phyloP scores from a whole-genome alignment of 169 alveolate species.

The Eimeria acervulina region DNA sequence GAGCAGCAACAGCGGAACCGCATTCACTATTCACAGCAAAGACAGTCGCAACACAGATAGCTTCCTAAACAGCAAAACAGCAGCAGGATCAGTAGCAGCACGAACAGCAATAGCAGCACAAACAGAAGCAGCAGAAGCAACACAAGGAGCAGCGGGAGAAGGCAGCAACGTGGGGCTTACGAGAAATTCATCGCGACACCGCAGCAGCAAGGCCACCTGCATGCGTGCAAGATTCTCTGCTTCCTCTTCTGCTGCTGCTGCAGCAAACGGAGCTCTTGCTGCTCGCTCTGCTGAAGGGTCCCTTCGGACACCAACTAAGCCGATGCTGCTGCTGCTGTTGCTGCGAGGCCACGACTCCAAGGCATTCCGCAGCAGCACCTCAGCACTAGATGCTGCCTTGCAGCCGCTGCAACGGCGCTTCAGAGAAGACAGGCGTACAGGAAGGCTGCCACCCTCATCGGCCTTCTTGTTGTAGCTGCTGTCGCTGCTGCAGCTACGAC shows the following conservation, averaged over 20 bases:
- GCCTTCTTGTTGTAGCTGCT: slow-evolving; percentile 3
- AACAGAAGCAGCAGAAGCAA: not conserved
- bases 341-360: slow-evolving; percentile 10
- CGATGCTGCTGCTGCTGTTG: slow-evolving; percentile 52
- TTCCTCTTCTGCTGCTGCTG: slow-evolving; percentile 30
- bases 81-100: not conserved
- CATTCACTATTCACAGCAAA: not conserved
- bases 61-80: not conserved
- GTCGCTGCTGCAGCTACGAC: slow-evolving; percentile 8
- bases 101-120: not conserved
- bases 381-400: slow-evolving; percentile 7
- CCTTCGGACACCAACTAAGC: not conserved
- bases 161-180: not conserved
- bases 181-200: not conserved
- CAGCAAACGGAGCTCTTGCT: not conserved
- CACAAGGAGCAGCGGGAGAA: not conserved
- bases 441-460: not conserved
- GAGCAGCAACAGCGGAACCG: not conserved
- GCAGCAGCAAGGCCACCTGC: slow-evolving; percentile 26
- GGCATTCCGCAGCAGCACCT: not conserved
- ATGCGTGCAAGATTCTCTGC: not conserved
- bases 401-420: slow-evolving; percentile 28
- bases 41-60: not conserved
- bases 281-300: not conserved
- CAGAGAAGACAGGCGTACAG: not conserved